Evolutionary conservation across 2,329 filamentous ascomycete genomes (phyloP), one percentile per base, ranked within the genome.

Genomic region (Colletotrichum gloeosporioides): DNA sequence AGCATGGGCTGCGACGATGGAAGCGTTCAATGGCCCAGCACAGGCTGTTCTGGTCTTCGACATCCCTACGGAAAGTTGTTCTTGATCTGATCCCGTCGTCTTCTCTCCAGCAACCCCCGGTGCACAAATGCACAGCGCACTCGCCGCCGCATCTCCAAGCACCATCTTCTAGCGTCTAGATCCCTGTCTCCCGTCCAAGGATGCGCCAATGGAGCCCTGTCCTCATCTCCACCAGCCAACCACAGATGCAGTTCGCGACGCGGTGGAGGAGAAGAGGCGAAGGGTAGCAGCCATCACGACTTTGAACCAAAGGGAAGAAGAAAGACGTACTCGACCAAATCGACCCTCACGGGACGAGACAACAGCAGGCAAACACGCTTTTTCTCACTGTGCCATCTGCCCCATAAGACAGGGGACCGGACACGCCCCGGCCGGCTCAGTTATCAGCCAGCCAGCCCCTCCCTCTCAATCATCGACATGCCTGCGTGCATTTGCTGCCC

Each of bases 141-240:
- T 66, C 49, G 53, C 55, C 16, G 62, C 44, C 39, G 55, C 64
- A 63, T 75, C 72, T 36, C 68, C 55, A 64, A 61, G 64, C 64
- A 65, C 61, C 44, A 53, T 22, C 49, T 71, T 36, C 66, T 63
- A 71, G 66, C 66, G 71, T 71, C 25, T 67, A 65, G 36, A 77
- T 75, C 75, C 75, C 70, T 77, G 66, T 62, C 67, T 71, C 36
- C 61, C 71, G 62, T 71, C 53, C 61, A 66, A 75, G 67, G 66
- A 63, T 73, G 73, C 61, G 71, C 71, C 75, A 75, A 75, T 67
- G 39, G 32, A 44, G 63, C 18, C 55, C 27, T 57, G 25, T 32
- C 22, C n/a, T 22, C 27, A 18, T 12, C 34, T n/a, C n/a, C 53
- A 36, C 31, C 64, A 25, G 57, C 65, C 70, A 69, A 76, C 71